Conservation (phyloP, 202 grass and related monocot species). For the Eragrostis tef region DNA sequence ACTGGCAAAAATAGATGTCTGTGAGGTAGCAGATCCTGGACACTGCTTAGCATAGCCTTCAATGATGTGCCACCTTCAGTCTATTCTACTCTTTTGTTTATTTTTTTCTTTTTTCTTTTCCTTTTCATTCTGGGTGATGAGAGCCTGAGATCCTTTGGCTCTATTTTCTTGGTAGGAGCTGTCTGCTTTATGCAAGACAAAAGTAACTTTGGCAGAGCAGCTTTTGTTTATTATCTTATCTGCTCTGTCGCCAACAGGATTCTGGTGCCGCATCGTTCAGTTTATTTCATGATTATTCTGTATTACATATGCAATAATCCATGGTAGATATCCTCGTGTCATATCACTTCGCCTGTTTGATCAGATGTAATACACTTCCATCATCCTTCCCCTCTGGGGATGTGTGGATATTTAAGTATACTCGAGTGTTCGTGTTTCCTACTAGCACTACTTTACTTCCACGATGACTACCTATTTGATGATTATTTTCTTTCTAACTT, state of each 20-base stretch:
- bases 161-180: too few species aligned
- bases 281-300: not conserved
- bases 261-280: not conserved
- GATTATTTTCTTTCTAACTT: not conserved
- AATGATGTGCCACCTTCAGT: too few species aligned
- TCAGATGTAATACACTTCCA: not conserved
- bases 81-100: too few species aligned
- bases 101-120: too few species aligned
- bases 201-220: not conserved
- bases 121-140: too few species aligned
- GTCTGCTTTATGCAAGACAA: not conserved
- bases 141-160: too few species aligned
- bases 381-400: not conserved
- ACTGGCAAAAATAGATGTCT: too few species aligned
- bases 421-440: not conserved
- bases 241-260: not conserved
- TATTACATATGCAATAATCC: not conserved
- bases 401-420: not conserved
- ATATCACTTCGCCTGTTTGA: not conserved
- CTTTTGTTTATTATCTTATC: not conserved
- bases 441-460: not conserved
- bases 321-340: not conserved
- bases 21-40: too few species aligned
- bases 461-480: not conserved
- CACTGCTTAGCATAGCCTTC: too few species aligned